Evolutionary conservation across 1,139 yeast species (phyloP).

Genomic region (Hemisphaericaspora xylanilytica): DNA sequence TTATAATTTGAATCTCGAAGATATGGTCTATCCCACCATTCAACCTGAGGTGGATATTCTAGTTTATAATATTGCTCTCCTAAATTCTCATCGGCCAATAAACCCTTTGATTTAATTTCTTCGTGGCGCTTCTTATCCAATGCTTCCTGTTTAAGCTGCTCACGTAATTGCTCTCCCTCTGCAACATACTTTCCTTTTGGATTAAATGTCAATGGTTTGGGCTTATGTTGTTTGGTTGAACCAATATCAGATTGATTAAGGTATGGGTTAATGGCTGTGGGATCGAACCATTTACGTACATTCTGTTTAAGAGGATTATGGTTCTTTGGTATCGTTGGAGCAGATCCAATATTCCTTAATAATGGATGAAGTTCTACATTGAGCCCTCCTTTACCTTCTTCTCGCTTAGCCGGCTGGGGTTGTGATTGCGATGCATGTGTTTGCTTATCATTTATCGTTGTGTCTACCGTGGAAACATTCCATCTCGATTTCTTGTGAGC

Average conservation of each 20-base stretch:
- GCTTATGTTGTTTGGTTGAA: conserved; percentile 18
- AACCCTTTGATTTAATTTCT: conserved; percentile 36
- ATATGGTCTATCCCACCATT: conserved; percentile 80
- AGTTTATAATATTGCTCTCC: conserved; percentile 54
- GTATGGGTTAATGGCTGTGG: conserved; percentile 57
- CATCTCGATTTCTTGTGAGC: background rate
- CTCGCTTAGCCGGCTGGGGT: background rate
- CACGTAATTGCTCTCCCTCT: conserved; percentile 52
- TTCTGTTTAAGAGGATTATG: conserved; percentile 31
- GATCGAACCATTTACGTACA: conserved; percentile 36
- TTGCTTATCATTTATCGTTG: background rate
- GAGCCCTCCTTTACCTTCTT: conserved; percentile 35
- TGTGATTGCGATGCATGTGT: background rate
- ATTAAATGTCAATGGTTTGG: conserved; percentile 49
- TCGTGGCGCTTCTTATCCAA: conserved; percentile 22
- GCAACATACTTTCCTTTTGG: conserved; percentile 61
- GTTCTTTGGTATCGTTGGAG: conserved; percentile 24
- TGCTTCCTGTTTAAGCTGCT: conserved; percentile 32
- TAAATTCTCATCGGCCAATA: conserved; percentile 44
- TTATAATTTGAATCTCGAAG: conserved; percentile 31
- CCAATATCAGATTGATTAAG: conserved; percentile 38
- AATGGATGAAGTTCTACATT: conserved; percentile 62
- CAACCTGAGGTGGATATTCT: conserved; percentile 55
- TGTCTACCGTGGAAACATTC: conserved; percentile 1
- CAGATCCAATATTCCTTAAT: conserved; percentile 31